phyloP scores from a whole-genome alignment of 2,329 filamentous ascomycete species.

The Blastomyces gilchristii region DNA sequence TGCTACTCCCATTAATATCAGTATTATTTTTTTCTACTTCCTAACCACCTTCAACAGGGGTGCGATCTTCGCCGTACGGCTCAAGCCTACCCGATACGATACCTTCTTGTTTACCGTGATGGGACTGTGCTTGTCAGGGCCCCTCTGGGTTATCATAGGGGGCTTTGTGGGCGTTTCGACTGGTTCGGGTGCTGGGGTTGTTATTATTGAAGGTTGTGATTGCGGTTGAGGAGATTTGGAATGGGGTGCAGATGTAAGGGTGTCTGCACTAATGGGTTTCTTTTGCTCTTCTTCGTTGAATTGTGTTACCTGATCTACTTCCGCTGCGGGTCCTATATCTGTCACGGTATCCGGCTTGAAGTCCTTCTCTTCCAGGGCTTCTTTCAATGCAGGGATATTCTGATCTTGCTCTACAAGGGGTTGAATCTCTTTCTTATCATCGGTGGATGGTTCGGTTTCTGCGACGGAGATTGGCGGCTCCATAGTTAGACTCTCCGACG shows the following conservation, averaged over 20 bases:
- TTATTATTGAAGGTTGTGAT: not conserved
- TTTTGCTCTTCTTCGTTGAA: slow-evolving; percentile 5
- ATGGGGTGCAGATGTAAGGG: not conserved
- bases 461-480: not conserved
- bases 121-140: slow-evolving; percentile 33
- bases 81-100: slow-evolving; percentile 40
- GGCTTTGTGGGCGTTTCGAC: slow-evolving; percentile 12
- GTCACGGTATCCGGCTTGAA: not conserved
- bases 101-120: slow-evolving; percentile 31
- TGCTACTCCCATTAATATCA: not conserved
- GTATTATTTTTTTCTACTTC: slow-evolving; percentile 22
- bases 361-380: not conserved
- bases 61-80: slow-evolving; percentile 39
- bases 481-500: slow-evolving; percentile 16
- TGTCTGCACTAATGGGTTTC: not conserved
- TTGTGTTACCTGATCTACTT: not conserved
- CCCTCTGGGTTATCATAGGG: slow-evolving; percentile 16
- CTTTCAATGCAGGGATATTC: not conserved
- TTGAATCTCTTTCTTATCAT: not conserved
- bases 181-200: not conserved
- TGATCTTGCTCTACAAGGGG: slow-evolving; percentile 1
- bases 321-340: not conserved
- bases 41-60: slow-evolving; percentile 39
- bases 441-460: not conserved
- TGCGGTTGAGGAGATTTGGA: not conserved